Evolutionary conservation across 208 protist species (phyloP).

Genomic region (Blechomonas ayalai): DNA sequence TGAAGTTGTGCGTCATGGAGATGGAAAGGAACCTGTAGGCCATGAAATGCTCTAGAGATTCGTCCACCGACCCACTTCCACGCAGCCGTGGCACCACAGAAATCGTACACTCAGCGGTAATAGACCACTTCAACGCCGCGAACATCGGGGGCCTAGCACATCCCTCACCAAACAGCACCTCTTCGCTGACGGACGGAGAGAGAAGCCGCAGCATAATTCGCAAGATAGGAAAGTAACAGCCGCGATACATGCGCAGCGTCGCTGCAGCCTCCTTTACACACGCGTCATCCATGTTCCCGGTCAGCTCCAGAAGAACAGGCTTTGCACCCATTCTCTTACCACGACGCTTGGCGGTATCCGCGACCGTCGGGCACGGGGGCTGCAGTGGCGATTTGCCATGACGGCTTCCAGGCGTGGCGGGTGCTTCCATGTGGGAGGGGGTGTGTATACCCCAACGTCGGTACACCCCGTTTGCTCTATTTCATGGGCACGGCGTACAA

Average conservation of each 20-base stretch:
- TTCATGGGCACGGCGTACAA: no score
- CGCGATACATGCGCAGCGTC: conserved; percentile 47
- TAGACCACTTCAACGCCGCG: conserved; percentile 5
- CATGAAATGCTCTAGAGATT: conserved; percentile 46
- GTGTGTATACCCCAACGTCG: no score
- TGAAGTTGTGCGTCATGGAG: conserved; percentile 47
- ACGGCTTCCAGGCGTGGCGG: no score
- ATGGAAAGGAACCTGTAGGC: conserved; percentile 51
- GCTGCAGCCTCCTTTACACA: conserved; percentile 15
- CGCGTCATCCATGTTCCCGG: conserved; percentile 40
- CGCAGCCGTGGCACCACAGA: conserved; percentile 20
- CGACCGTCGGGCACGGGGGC: not conserved
- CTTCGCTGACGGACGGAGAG: conserved; percentile 19
- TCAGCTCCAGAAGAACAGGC: conserved; percentile 37
- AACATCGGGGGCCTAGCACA: conserved; percentile 4
- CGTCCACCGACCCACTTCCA: not conserved
- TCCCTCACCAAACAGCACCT: conserved; percentile 26
- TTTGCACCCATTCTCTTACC: not conserved
- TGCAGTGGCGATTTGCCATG: not conserved
- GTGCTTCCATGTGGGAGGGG: no score
- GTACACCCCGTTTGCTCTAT: no score
- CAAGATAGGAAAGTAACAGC: conserved; percentile 54
- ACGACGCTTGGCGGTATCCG: not conserved
- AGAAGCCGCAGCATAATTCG: conserved; percentile 48
- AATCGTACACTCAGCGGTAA: conserved; percentile 18